Conservation (phyloP, 2,329 filamentous ascomycete genomes). For the Davidsoniella eucalypti region DNA sequence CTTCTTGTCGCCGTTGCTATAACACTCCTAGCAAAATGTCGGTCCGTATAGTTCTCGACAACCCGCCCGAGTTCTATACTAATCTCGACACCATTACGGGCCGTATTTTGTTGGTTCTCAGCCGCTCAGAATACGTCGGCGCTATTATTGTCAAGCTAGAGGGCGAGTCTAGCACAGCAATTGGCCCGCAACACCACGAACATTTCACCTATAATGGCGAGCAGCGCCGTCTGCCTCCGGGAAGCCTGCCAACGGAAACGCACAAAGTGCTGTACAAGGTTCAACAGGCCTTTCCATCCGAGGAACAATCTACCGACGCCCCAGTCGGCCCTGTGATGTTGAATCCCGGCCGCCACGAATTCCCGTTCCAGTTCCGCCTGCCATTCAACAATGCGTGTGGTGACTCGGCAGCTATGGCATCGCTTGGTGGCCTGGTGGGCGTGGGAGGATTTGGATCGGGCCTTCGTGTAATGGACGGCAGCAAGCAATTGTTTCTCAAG, state of each 20-base stretch:
- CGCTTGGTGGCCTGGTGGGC: slow-evolving; percentile 36
- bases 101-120: slow-evolving; percentile 37
- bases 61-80: slow-evolving; percentile 56
- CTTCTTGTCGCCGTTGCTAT: too few species aligned
- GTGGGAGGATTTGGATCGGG: slow-evolving; percentile 35
- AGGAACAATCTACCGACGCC: slow-evolving; percentile 25
- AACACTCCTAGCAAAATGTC: slow-evolving; percentile 31
- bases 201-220: slow-evolving; percentile 13
- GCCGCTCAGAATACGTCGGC: slow-evolving; percentile 51
- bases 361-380: slow-evolving; percentile 64
- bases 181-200: slow-evolving; percentile 33
- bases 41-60: slow-evolving; percentile 49
- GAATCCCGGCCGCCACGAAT: slow-evolving; percentile 54
- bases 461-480: slow-evolving; percentile 45
- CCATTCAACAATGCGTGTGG: slow-evolving; percentile 60
- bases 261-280: slow-evolving; percentile 64
- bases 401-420: slow-evolving; percentile 34
- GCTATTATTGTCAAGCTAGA: slow-evolving; percentile 71
- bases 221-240: slow-evolving; percentile 12
- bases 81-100: slow-evolving; percentile 62
- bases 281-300: slow-evolving; percentile 53
- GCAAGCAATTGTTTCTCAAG: slow-evolving; percentile 40
- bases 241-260: slow-evolving; percentile 33
- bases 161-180: slow-evolving; percentile 55
- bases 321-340: slow-evolving; percentile 39